Conservation (phyloP, 257 asterid genomes). For the Salvia splendens region DNA sequence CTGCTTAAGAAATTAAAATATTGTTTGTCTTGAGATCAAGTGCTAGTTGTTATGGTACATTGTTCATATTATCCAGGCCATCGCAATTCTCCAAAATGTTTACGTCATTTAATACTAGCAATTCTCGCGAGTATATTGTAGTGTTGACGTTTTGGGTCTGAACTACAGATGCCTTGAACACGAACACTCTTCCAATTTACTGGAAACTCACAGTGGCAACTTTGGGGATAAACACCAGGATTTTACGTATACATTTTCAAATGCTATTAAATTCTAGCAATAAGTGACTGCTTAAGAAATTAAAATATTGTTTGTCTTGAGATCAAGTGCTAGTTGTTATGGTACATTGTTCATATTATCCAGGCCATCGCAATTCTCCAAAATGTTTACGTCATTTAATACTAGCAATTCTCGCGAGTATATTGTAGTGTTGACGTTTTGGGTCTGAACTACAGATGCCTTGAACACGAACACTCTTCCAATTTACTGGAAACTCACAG, state of each 20-base stretch:
- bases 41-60: background rate
- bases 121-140: background rate
- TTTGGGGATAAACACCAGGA: conserved; percentile 52
- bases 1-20: background rate
- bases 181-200: conserved; percentile 34
- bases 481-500: conserved; percentile 44
- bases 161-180: conserved; percentile 50
- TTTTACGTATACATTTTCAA: conserved; percentile 10
- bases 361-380: background rate
- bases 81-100: background rate
- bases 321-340: background rate
- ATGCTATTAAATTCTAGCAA: background rate
- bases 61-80: background rate
- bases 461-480: conserved; percentile 31
- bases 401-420: background rate
- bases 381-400: background rate
- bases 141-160: conserved; percentile 13
- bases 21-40: background rate
- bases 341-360: background rate
- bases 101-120: background rate
- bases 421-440: background rate
- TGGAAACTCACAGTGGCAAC: conserved; percentile 43
- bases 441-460: conserved; percentile 50
- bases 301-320: background rate
- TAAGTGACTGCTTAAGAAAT: background rate